phyloP scores from a whole-genome alignment of 2,329 filamentous ascomycete genomes.

The Rasamsonia emersonii region DNA sequence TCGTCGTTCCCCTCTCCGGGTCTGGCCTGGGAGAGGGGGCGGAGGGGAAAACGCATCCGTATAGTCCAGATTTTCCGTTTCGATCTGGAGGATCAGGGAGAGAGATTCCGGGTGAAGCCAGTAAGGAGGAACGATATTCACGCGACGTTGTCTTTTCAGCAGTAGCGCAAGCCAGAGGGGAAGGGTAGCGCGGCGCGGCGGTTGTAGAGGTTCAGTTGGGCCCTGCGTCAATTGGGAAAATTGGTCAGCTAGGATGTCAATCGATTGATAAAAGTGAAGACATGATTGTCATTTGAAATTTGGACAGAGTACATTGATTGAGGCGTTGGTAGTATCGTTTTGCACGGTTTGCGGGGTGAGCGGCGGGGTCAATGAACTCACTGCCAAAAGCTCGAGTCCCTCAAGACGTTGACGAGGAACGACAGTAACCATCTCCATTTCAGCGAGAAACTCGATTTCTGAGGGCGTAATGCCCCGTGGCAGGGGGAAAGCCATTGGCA shows the following conservation, averaged over 20 bases:
- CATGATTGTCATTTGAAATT: too few relatives aligned
- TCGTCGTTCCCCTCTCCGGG: conserved; percentile 18
- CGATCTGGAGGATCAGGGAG: conserved; percentile 66
- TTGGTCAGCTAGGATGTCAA: too few relatives aligned
- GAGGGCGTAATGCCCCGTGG: conserved; percentile 65
- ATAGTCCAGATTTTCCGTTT: conserved; percentile 57
- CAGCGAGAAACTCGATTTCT: conserved; percentile 88
- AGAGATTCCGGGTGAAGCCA: conserved; percentile 79
- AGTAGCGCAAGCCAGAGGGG: conserved; percentile 93
- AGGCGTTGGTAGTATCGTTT: too few relatives aligned
- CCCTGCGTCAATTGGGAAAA: conserved; percentile 60
- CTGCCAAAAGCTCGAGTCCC: conserved; percentile 72
- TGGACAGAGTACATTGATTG: too few relatives aligned
- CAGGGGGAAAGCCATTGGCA: conserved; percentile 52
- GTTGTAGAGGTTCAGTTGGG: conserved; percentile 63
- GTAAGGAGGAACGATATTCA: conserved; percentile 82
- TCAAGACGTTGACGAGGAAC: conserved; percentile 87
- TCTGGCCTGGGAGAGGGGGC: conserved; percentile 53
- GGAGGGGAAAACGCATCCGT: conserved; percentile 68
- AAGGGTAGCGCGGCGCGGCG: conserved; percentile 68
- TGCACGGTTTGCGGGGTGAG: too few relatives aligned
- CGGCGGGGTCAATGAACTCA: conserved; percentile 44
- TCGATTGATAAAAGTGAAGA: too few relatives aligned
- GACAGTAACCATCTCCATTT: conserved; percentile 94
- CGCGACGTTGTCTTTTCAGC: conserved; percentile 86